Evolutionary conservation across 169 alveolate genomes (phyloP).

Genomic region (Eimeria acervulina): DNA sequence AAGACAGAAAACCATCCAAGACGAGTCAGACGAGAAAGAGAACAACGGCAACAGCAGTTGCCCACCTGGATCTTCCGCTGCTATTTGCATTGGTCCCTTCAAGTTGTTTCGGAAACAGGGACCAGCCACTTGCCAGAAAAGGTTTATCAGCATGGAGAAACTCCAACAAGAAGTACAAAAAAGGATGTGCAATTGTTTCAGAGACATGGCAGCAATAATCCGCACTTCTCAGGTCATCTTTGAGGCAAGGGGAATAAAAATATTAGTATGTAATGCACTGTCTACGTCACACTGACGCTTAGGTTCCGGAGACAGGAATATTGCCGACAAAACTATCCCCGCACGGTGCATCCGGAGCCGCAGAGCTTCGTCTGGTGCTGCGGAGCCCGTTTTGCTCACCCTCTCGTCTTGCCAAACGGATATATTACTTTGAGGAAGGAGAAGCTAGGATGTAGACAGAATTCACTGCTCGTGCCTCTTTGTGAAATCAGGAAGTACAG

Average conservation of each 20-base stretch:
- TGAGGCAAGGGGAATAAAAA: conserved; percentile 42
- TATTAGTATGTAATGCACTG: background rate
- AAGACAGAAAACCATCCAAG: background rate
- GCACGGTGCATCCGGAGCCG: background rate
- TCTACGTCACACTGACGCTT: background rate
- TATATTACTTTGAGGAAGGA: background rate
- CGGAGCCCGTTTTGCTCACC: background rate
- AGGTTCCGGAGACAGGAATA: background rate
- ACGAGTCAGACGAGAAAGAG: background rate
- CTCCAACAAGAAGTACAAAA: conserved; percentile 65
- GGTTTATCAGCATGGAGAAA: conserved; percentile 32
- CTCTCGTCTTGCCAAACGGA: background rate
- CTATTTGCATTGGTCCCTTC: conserved; percentile 54
- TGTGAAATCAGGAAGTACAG: conserved; percentile 26
- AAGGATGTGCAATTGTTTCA: conserved; percentile 49
- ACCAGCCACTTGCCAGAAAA: background rate
- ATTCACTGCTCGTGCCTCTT: background rate
- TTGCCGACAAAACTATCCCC: background rate
- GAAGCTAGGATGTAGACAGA: background rate
- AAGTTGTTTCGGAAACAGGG: background rate
- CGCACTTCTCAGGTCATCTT: conserved; percentile 57
- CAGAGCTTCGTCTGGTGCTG: background rate
- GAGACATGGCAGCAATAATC: conserved; percentile 20
- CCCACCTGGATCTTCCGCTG: background rate
- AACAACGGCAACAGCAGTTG: conserved; percentile 21